These are phyloP conservation scores for Monosporascus ibericus DNA, from an alignment of 2,329 filamentous ascomycete genomes.

Conservation along the genomic window DNA sequence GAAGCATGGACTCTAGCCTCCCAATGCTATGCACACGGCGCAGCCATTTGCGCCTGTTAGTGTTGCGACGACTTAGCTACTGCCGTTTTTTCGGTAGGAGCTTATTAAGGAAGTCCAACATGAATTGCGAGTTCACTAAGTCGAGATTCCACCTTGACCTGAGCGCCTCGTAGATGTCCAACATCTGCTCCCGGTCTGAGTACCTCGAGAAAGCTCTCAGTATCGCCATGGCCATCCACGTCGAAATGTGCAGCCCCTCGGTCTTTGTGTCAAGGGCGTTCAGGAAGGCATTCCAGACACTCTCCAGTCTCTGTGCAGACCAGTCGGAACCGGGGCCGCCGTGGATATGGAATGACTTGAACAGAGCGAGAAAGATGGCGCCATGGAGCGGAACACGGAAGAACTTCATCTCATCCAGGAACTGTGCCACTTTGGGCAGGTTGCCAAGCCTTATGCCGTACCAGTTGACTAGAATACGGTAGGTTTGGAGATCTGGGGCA, in stretches of 20 bases:
- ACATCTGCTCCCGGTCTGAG: slow-evolving; percentile 42
- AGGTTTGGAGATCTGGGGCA: slow-evolving; percentile 72
- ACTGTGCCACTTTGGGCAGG: slow-evolving; percentile 61
- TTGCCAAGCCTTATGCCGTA: slow-evolving; percentile 65
- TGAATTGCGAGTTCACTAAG: slow-evolving; percentile 35
- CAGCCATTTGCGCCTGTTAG: not conserved
- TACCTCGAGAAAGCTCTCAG: slow-evolving; percentile 60
- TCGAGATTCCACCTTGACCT: slow-evolving; percentile 41
- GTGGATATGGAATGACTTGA: slow-evolving; percentile 74
- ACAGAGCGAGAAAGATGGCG: slow-evolving; percentile 71
- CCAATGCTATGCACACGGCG: not conserved
- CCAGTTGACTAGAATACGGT: slow-evolving; percentile 71
- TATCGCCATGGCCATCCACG: slow-evolving; percentile 56
- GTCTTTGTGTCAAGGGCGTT: slow-evolving; percentile 42
- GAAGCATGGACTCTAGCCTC: not conserved
- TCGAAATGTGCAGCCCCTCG: slow-evolving; percentile 45
- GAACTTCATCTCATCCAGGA: slow-evolving; percentile 74
- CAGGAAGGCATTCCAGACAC: slow-evolving; percentile 61
- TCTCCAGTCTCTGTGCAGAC: slow-evolving; percentile 63
- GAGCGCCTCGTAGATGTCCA: slow-evolving; percentile 48
- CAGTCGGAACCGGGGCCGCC: slow-evolving; percentile 66
- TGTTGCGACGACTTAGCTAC: not conserved
- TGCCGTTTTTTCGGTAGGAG: slow-evolving; percentile 26
- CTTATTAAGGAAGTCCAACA: slow-evolving; percentile 39
- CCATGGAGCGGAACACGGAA: slow-evolving; percentile 65